A percentile compares a stretch with the other conserved stretches of the same genome.
Evolutionary conservation across 805 yeast genomes (phyloP).

Genomic region (Lachancea fermentati): DNA sequence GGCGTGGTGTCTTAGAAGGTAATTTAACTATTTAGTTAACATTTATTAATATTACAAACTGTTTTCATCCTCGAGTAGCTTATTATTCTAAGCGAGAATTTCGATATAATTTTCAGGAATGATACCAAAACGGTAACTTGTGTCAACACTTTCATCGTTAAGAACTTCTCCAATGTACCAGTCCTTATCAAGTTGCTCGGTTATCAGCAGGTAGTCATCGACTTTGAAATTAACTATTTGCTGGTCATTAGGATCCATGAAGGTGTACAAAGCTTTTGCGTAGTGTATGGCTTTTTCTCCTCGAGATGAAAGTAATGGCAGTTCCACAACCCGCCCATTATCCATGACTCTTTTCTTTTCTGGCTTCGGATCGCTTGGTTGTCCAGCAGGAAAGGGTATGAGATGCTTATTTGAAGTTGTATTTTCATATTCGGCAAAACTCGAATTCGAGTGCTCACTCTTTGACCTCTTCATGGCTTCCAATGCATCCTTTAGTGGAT

Average conservation of each 20-base stretch:
- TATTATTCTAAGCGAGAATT: constrained; percentile 1
- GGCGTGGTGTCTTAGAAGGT: background rate
- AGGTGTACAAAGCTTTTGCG: constrained; percentile 31
- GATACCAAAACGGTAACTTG: constrained; percentile 9
- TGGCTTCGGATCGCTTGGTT: background rate
- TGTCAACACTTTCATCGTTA: constrained; percentile 9
- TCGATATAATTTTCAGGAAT: constrained; percentile 11
- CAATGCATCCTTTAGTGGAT: constrained; percentile 30
- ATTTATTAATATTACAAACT: constrained; percentile 2
- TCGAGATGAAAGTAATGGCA: constrained; percentile 22
- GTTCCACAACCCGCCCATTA: constrained; percentile 28
- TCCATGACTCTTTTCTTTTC: constrained; percentile 13
- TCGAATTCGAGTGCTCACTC: constrained; percentile 9
- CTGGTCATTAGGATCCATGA: constrained; percentile 25
- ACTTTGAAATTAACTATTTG: constrained; percentile 28
- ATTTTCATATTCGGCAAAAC: background rate
- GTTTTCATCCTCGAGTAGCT: background rate
- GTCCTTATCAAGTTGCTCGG: constrained; percentile 27
- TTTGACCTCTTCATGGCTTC: constrained; percentile 29
- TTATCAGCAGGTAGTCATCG: constrained; percentile 28
- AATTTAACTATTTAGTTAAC: background rate
- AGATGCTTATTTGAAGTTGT: constrained; percentile 2
- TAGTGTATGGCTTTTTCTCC: constrained; percentile 27
- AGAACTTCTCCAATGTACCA: constrained; percentile 34
- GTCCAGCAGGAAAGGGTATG: constrained; percentile 4